Evolutionary conservation across 1,139 yeast genomes (phyloP), one percentile per base, ranked within the genome.

Genomic region (Hanseniaspora sp.): DNA sequence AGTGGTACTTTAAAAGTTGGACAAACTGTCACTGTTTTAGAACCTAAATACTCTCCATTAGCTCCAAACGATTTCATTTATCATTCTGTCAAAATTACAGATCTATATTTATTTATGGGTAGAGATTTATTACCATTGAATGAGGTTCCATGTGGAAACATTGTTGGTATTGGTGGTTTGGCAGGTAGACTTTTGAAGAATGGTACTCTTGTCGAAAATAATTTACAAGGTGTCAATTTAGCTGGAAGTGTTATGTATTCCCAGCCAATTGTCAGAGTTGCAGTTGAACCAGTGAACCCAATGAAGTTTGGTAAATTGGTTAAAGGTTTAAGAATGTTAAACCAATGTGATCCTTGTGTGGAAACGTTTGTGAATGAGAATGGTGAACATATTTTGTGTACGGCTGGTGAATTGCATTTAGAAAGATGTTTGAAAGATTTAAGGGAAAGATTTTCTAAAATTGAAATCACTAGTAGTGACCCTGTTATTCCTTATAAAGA

Each of bases 401-500:
- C 95, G 17, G 96, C 96, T n/a, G 97, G 97, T 54, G 96, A 90
- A 67, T 74, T 90, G 58, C 97, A 90, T 70, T 72, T 90, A 55
- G 97, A 90, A 64, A 77, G 96, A 65, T 88, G 96, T 67, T 69
- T 90, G 61, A 87, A 86, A 63, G 97, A 90, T 70, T 71, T 90
- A 63, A 81, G 79, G 56, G 96, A 88, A 60, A 74, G 97, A 60
- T 94, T 90, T 73, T 97, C 98, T 1, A 90, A 90, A 30, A 80
- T 90, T 60, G 96, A 87, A 55, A 82, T 94, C 9, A 79, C 84
- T 9, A 80, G 83, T 39, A 90, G 96, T 40, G 86, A 86, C 62
- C 98, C 98, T 0, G 95, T 86, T 29, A 94, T 94, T 59, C 98
- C 98, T 13, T 94, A 85, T 64, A 73, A 95, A 59, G 99, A 94